phyloP scores from a whole-genome alignment of 1,139 yeast species.

The Petasospora fabianii region DNA sequence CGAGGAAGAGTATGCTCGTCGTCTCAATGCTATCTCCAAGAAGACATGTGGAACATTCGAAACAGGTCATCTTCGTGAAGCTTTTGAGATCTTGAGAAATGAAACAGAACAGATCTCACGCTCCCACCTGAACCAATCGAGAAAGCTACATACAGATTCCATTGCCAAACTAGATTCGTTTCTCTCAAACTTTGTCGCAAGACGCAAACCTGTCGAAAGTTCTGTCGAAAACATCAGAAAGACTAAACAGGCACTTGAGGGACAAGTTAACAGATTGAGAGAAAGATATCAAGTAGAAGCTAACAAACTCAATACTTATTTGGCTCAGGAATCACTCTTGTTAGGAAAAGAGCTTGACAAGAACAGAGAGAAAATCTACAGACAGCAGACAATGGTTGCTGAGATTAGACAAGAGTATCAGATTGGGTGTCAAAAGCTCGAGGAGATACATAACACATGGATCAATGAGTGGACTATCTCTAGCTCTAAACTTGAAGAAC shows the following conservation, averaged over 20 bases:
- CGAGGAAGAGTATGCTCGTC: conserved; percentile 70
- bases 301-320: conserved; percentile 52
- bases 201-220: conserved; percentile 44
- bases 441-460: conserved; percentile 70
- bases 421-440: conserved; percentile 52
- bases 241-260: conserved; percentile 11
- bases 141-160: conserved; percentile 41
- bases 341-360: conserved; percentile 78
- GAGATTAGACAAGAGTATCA: conserved; percentile 56
- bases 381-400: conserved; percentile 47
- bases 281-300: conserved; percentile 57
- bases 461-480: conserved; percentile 74
- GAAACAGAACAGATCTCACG: conserved; percentile 53
- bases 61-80: conserved; percentile 51
- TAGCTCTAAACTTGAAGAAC: conserved; percentile 64
- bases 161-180: conserved; percentile 41
- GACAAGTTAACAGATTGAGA: conserved; percentile 40
- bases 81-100: conserved; percentile 53
- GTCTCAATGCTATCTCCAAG: conserved; percentile 46
- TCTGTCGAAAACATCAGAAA: conserved; percentile 37
- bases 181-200: conserved; percentile 38
- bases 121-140: conserved; percentile 44
- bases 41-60: conserved; percentile 52
- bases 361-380: conserved; percentile 57
- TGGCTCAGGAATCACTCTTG: conserved; percentile 65